Base-by-base conservation (phyloP, 2,329 filamentous ascomycete species). In the Fusarium clavum region DNA sequence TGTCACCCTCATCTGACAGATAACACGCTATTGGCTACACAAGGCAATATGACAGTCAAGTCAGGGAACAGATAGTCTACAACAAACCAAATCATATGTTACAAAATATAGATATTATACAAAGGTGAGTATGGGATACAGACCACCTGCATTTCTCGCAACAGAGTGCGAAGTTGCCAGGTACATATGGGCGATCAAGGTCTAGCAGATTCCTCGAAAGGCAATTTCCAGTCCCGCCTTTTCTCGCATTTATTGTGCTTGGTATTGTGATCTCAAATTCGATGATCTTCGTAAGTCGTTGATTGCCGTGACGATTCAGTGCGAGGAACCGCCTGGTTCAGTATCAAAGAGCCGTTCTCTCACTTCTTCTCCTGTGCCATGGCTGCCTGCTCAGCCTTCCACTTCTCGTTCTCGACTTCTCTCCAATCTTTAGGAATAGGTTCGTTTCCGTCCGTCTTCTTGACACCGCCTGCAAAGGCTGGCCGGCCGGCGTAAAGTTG, bases 401-500 rank as follows among this genome's bases (percentile, higher is more conserved):
- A 89, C 77, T 86, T 86, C 75, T 90, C 87, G 71, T 91, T 91
- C 81, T 91, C 89, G 20, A 86, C 73, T 73, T 91, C 88, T 67
- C 89, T 83, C 89, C 89, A 91, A 77, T 91, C 89, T 71, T 79
- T 80, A 34, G 86, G 83, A 57, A 83, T 84, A 57, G 85, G 85
- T 77, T 92, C 91, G 79, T 92, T 88, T 46, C 91, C 91, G 74
- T 87, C 88, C 51, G 90, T 90, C 79, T 87, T 85, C 80, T 88
- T 89, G 67, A 88, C 88, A n/a, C 83, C 80, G 61, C 88, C 87
- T 13, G 83, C 83, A 78, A 92, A 94, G 11, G 91, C 92, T 47
- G 90, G 86, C 77, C 89, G 89, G 32, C 94, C 94, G 18, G 90
- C 93, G 79, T 97, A 97, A 72, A 97, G 80, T 83, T 96, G 91